These are phyloP conservation scores for Xylariaceae sp. DNA, from an alignment of 2,329 filamentous ascomycete genomes.

Conservation along the genomic window DNA sequence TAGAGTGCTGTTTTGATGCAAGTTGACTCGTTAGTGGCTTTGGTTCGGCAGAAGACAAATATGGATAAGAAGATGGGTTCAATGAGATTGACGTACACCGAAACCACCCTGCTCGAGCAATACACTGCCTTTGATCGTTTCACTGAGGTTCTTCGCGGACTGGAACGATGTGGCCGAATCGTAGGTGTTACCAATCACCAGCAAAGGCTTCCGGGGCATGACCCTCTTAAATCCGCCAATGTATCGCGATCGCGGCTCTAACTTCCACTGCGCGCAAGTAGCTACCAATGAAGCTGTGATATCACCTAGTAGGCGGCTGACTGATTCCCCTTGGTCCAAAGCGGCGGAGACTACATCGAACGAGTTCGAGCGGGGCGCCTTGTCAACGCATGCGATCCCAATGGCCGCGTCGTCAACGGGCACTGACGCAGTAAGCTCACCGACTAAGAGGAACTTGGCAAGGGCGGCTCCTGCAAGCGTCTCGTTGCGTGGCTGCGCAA, in stretches of 20 bases:
- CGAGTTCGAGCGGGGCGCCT: conserved; percentile 33
- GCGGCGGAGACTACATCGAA: conserved; percentile 40
- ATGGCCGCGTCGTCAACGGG: conserved; percentile 18
- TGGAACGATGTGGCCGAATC: conserved; percentile 49
- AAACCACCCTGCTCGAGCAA: conserved; percentile 46
- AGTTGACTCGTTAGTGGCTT: neutral
- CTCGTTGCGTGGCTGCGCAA: conserved; percentile 26
- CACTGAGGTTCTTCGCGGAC: conserved; percentile 47
- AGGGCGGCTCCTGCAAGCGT: conserved; percentile 5
- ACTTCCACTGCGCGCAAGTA: conserved; percentile 48
- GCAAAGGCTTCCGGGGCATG: conserved; percentile 37
- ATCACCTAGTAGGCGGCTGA: conserved; percentile 41
- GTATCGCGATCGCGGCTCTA: conserved; percentile 47
- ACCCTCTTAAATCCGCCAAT: conserved; percentile 40
- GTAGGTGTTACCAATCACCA: conserved; percentile 48
- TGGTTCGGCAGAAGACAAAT: neutral
- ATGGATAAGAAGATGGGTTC: neutral
- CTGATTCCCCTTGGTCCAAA: conserved; percentile 32
- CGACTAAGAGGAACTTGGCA: neutral
- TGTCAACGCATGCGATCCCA: conserved; percentile 48
- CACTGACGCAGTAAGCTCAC: neutral
- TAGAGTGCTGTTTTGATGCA: conserved; percentile 20
- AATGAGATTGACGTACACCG: conserved; percentile 42
- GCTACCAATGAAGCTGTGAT: conserved; percentile 24
- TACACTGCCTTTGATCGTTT: conserved; percentile 46